These are phyloP conservation scores for Mariannaea elegans DNA, from an alignment of 2,329 filamentous ascomycete species.

Conservation along the genomic window DNA sequence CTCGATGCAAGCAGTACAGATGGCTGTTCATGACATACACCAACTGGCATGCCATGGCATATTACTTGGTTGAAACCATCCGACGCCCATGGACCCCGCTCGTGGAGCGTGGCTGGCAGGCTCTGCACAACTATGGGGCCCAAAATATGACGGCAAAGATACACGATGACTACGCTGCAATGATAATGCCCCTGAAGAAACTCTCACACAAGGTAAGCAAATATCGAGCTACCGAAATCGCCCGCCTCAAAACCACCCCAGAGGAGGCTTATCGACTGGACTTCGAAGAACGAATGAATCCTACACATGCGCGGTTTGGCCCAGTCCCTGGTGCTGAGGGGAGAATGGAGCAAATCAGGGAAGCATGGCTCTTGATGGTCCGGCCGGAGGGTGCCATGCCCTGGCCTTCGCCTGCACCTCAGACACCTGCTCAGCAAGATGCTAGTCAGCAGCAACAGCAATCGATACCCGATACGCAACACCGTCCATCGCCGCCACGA, in stretches of 20 bases:
- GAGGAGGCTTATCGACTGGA: slow-evolving; percentile 61
- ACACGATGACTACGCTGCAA: slow-evolving; percentile 55
- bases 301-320: slow-evolving; percentile 56
- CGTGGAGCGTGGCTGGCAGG: slow-evolving; percentile 60
- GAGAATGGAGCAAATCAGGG: slow-evolving; percentile 54
- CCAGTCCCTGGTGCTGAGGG: slow-evolving; percentile 57
- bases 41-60: slow-evolving; percentile 61
- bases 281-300: slow-evolving; percentile 55
- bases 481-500: slow-evolving; percentile 28
- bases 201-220: slow-evolving; percentile 62
- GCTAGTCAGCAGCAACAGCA: not conserved
- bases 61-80: slow-evolving; percentile 56
- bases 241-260: slow-evolving; percentile 57
- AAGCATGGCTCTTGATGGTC: slow-evolving; percentile 62
- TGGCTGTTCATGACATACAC: slow-evolving; percentile 62
- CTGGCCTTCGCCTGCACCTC: slow-evolving; percentile 19
- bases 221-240: slow-evolving; percentile 61
- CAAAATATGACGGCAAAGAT: slow-evolving; percentile 54
- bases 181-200: slow-evolving; percentile 64
- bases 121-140: slow-evolving; percentile 51
- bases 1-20: slow-evolving; percentile 54
- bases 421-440: slow-evolving; percentile 7
- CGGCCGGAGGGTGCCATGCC: slow-evolving; percentile 41
- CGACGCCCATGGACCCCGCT: slow-evolving; percentile 59
- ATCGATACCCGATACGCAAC: not conserved